Conservation (phyloP, 1,139 yeast species). For the Yamadazyma songkhlaensis region DNA sequence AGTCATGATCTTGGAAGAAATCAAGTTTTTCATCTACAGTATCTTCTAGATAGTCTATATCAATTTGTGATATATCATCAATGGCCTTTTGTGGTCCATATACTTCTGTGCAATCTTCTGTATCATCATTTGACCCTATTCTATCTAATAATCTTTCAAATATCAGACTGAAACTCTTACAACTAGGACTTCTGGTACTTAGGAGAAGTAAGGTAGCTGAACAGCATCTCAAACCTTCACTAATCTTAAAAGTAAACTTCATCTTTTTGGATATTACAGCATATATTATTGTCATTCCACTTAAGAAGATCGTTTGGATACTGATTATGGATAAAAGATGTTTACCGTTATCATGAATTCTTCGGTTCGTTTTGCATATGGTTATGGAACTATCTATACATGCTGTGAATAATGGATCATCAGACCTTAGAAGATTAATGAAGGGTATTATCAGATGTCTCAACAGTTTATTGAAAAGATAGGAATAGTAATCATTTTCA, state of each 20-base stretch:
- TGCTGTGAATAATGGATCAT: conserved; percentile 10
- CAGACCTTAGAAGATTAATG: conserved; percentile 6
- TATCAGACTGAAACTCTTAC: conserved; percentile 5
- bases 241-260: conserved; percentile 7
- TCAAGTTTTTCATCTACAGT: neutral
- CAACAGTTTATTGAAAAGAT: conserved; percentile 11
- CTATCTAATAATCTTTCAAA: conserved; percentile 9
- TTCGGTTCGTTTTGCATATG: conserved; percentile 9
- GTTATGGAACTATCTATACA: conserved; percentile 12
- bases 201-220: conserved; percentile 9
- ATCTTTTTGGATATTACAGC: conserved; percentile 8
- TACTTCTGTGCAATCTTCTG: too few relatives aligned
- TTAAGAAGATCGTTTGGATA: conserved; percentile 11
- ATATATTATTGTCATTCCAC: conserved; percentile 12
- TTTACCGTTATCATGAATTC: conserved; percentile 9
- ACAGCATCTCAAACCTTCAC: conserved; percentile 12
- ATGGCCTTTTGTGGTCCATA: too few relatives aligned
- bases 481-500: conserved; percentile 11
- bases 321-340: conserved; percentile 8
- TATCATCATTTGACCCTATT: neutral
- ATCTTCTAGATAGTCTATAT: too few relatives aligned
- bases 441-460: conserved; percentile 10
- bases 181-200: conserved; percentile 8
- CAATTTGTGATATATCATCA: too few relatives aligned
- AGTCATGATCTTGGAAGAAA: neutral